Evolutionary conservation across 75 land plant genomes (phyloP).

Genomic region (Cryptomeria japonica): DNA sequence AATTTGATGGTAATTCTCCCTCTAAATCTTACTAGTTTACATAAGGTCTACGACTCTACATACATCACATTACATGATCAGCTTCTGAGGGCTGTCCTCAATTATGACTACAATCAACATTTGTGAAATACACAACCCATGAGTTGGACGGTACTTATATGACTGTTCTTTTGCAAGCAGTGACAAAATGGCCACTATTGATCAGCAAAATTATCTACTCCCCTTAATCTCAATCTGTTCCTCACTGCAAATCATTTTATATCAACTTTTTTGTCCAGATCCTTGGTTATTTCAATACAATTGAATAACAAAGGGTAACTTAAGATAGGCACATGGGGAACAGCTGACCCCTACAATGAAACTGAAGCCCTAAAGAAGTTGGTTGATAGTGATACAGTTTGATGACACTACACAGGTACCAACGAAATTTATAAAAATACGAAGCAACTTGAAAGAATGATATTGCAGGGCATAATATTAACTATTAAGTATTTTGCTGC

Average conservation of each 20-base stretch:
- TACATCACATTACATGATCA: neutral
- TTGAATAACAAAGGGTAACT: neutral
- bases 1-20: neutral
- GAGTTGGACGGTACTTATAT: too few relatives aligned
- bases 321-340: neutral
- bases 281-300: neutral
- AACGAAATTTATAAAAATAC: neutral
- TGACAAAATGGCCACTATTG: neutral
- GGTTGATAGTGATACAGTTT: neutral
- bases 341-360: neutral
- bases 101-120: neutral
- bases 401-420: neutral
- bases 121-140: neutral
- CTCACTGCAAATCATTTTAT: neutral
- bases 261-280: neutral
- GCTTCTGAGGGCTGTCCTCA: neutral
- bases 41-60: neutral
- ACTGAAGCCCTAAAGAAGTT: neutral
- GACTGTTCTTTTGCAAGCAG: neutral
- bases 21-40: neutral
- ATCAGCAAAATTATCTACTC: neutral
- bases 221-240: neutral
- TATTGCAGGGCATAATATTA: neutral
- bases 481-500: neutral
- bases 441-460: neutral